A percentile compares a stretch with the other conserved stretches of the same genome.
Conservation (phyloP, 2,329 filamentous ascomycete species). For the Talaromyces verruculosus region DNA sequence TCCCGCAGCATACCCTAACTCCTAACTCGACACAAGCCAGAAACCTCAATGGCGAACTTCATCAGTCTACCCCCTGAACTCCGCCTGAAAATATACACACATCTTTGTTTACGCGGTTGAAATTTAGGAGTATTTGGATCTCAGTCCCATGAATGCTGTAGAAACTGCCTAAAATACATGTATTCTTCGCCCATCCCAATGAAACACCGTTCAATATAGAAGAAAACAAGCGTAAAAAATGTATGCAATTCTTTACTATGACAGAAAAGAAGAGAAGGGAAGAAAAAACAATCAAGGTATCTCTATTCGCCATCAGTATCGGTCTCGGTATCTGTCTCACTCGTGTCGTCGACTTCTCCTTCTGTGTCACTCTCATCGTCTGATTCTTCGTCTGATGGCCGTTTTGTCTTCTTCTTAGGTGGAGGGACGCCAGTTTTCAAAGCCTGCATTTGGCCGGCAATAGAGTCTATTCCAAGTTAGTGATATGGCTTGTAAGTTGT, state of each 20-base stretch:
- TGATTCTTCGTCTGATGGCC: slow-evolving; percentile 55
- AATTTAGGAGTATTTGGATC: too few species aligned
- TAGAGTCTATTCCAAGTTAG: slow-evolving; percentile 61
- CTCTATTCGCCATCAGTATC: slow-evolving; percentile 69
- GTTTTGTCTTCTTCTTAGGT: slow-evolving; percentile 60
- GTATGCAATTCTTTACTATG: slow-evolving; percentile 25
- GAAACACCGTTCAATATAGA: slow-evolving; percentile 14
- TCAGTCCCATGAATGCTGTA: not conserved
- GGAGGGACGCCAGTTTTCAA: slow-evolving; percentile 68
- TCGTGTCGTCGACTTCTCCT: slow-evolving; percentile 60
- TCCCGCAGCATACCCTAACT: too few species aligned
- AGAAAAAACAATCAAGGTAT: slow-evolving; percentile 5
- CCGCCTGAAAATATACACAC: not conserved
- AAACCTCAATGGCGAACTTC: not conserved
- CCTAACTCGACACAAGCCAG: too few species aligned
- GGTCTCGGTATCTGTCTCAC: slow-evolving; percentile 68
- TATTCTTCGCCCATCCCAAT: slow-evolving; percentile 7
- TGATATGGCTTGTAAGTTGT: not conserved
- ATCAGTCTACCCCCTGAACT: not conserved
- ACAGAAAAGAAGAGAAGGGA: slow-evolving; percentile 22
- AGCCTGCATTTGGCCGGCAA: slow-evolving; percentile 87
- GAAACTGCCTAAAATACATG: slow-evolving; percentile 13
- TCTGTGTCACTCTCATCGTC: slow-evolving; percentile 64
- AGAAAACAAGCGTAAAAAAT: slow-evolving; percentile 14
- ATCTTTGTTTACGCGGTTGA: too few species aligned